phyloP scores from a whole-genome alignment of 805 yeast species.

The Lipomyces orientalis region DNA sequence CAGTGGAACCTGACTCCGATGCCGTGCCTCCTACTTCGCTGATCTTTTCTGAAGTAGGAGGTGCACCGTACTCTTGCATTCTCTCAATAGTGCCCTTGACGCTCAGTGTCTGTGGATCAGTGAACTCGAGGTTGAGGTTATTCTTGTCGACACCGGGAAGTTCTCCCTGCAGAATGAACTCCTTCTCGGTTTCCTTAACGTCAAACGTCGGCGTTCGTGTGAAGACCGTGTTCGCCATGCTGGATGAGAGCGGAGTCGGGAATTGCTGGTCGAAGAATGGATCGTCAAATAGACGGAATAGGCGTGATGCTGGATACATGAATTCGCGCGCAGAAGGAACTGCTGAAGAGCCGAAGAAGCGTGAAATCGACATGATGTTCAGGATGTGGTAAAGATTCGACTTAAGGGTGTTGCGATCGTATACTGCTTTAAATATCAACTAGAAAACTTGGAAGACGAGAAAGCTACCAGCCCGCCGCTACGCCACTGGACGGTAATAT shows the following conservation, averaged over 20 bases:
- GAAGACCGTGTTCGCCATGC: slow-evolving; percentile 16
- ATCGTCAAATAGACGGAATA: slow-evolving; percentile 13
- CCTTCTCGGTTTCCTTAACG: slow-evolving; percentile 27
- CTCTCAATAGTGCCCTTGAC: slow-evolving; percentile 24
- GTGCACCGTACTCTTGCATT: slow-evolving; percentile 17
- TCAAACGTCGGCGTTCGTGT: slow-evolving; percentile 32
- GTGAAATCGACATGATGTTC: slow-evolving; percentile 30
- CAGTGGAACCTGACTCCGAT: background rate
- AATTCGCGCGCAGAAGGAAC: slow-evolving; percentile 20
- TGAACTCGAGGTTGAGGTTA: slow-evolving; percentile 29
- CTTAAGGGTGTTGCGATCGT: background rate
- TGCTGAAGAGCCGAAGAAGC: slow-evolving; percentile 23
- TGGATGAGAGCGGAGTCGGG: background rate
- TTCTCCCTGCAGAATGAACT: slow-evolving; percentile 29
- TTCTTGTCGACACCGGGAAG: slow-evolving; percentile 35
- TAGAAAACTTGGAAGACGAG: background rate
- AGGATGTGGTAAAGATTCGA: background rate
- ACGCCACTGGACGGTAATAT: background rate
- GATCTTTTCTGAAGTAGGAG: background rate
- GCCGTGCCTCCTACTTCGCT: background rate
- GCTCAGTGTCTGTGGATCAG: slow-evolving; percentile 28
- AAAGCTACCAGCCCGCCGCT: too few relatives aligned
- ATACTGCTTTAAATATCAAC: background rate
- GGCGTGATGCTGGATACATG: slow-evolving; percentile 15
- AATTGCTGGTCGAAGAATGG: slow-evolving; percentile 1